Conservation (phyloP, 257 asterid species). For the Prunella vulgaris region DNA sequence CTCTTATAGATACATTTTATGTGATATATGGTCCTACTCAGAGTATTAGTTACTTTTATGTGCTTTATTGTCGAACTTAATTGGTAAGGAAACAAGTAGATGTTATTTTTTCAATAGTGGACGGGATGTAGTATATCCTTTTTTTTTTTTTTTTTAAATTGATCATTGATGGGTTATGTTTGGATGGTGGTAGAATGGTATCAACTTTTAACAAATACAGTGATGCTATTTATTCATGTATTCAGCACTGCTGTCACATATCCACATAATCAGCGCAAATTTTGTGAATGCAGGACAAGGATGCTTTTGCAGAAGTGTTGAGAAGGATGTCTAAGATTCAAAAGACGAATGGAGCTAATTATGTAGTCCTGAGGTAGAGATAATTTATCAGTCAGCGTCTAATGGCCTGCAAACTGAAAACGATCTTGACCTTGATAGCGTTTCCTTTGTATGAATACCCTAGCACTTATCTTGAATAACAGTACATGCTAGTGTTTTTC, state of each 20-base stretch:
- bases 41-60: too few relatives aligned
- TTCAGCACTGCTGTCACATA: neutral
- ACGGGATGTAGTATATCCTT: too few relatives aligned
- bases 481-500: neutral
- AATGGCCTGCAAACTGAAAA: neutral
- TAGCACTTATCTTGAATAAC: neutral
- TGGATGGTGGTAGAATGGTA: neutral
- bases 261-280: neutral
- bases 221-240: neutral
- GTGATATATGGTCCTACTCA: too few relatives aligned
- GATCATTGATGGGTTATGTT: neutral
- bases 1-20: too few relatives aligned
- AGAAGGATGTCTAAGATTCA: conserved; percentile 86
- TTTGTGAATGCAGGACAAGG: conserved; percentile 67
- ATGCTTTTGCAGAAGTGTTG: conserved; percentile 70
- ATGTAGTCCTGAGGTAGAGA: conserved; percentile 65
- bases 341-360: conserved; percentile 56
- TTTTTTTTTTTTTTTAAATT: too few relatives aligned
- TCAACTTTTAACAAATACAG: neutral
- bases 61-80: too few relatives aligned
- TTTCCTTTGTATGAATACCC: neutral
- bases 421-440: neutral
- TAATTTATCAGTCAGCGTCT: neutral
- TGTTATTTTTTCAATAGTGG: too few relatives aligned
- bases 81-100: too few relatives aligned